Evolutionary conservation across 75 land plant genomes (phyloP).

Genomic region (Sequoiadendron giganteum): DNA sequence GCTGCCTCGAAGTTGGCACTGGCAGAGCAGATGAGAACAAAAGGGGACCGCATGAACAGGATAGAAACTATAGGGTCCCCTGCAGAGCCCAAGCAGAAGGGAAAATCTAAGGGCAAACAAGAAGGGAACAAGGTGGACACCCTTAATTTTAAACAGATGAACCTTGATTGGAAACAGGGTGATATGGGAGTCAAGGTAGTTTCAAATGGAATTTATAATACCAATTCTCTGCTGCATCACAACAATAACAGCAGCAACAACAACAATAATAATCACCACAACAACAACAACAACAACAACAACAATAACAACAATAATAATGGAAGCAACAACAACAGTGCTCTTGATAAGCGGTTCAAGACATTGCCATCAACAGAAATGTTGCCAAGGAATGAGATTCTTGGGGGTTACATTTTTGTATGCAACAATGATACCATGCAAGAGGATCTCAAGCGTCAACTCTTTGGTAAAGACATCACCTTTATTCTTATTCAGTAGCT

Average conservation of each 20-base stretch:
- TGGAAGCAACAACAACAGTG: slow-evolving; percentile 23
- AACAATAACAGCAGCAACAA: slow-evolving; percentile 10
- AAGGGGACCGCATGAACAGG: slow-evolving; percentile 57
- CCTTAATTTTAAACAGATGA: slow-evolving; percentile 46
- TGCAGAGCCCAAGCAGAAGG: slow-evolving; percentile 39
- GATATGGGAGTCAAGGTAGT: slow-evolving; percentile 31
- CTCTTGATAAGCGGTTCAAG: slow-evolving; percentile 85
- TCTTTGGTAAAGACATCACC: slow-evolving; percentile 69
- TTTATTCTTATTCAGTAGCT: not conserved
- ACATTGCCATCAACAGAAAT: slow-evolving; percentile 86
- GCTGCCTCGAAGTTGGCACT: slow-evolving; percentile 61
- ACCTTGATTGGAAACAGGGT: slow-evolving; percentile 36
- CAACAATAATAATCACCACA: slow-evolving; percentile 2
- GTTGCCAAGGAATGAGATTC: slow-evolving; percentile 83
- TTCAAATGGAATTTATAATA: slow-evolving; percentile 36
- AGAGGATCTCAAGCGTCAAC: slow-evolving; percentile 93
- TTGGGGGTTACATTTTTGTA: slow-evolving; percentile 97
- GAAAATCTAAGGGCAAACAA: slow-evolving; percentile 29
- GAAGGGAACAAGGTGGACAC: slow-evolving; percentile 56
- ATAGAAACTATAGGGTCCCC: slow-evolving; percentile 46
- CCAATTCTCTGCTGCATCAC: slow-evolving; percentile 42
- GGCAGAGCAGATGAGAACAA: slow-evolving; percentile 57
- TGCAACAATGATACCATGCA: slow-evolving; percentile 99
- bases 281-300: slow-evolving; percentile 20
- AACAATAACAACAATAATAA: slow-evolving; percentile 21